Base-by-base conservation (phyloP, 495 filamentous ascomycete species). In the Rhypophila decipiens region DNA sequence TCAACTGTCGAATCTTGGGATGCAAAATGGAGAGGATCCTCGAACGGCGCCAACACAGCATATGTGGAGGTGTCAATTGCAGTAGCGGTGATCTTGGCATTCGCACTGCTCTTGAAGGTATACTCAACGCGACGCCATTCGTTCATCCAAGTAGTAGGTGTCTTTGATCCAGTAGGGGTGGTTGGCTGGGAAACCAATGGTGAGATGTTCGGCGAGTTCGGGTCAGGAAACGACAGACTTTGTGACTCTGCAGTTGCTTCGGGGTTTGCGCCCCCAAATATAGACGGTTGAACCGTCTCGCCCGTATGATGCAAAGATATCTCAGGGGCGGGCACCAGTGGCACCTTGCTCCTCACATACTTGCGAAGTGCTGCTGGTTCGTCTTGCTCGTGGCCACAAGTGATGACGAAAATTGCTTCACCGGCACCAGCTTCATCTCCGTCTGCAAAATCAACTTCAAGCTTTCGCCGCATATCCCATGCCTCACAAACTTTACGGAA, bases 391-490 rank as follows among this genome's bases (percentile, higher is more conserved):
- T 76, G 57, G 5, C 84, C 90, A 54, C 83, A 86, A 9, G 77
- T 75, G 45, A 95, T 74, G 2, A 95, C 79, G 42, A 94, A 70
- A 5, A 94, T 63, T 13, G 70, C 74, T 62, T 96, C 90, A 20
- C 88, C 88, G 31, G 78, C 80, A 11, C 80, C 80, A 38, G 72
- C 67, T 13, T 82, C 77, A 64, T 94, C 88, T 51, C 85, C 86
- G 38, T 81, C 82, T 20, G 85, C 85, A 67, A 95, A 98, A 61
- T 98, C 93, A 7, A 95, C 86, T 58, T 89, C 83, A 17, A 97
- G 64, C 40, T 74, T 84, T 43, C 90, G 80, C 44, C 82, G 79
- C 90, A 97, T 97, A 54, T 96, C 85, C 93, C 94, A 97, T 3
- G 85, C 84, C 44, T 84, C 71, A 64, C 87, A 96, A 7, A 80